Conservation (phyloP, 306 rosid species). For the Prunus kanzakura region DNA sequence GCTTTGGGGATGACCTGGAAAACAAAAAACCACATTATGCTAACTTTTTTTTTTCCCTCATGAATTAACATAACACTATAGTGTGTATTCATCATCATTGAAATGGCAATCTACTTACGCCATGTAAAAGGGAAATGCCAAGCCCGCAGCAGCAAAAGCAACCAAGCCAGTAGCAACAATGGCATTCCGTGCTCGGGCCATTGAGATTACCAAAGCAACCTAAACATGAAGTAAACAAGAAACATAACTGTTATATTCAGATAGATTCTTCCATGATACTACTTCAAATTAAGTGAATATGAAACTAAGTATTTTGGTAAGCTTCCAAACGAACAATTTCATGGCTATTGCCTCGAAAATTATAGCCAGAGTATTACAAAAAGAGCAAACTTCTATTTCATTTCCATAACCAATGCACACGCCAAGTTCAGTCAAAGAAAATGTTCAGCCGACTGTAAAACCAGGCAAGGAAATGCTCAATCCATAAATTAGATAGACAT, state of each 20-base stretch:
- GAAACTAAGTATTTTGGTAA: background rate
- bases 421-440: background rate
- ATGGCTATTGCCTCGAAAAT: background rate
- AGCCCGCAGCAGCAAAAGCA: conserved; percentile 64
- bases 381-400: background rate
- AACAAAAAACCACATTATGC: background rate
- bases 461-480: background rate
- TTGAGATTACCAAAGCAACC: conserved; percentile 13
- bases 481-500: background rate
- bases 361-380: background rate
- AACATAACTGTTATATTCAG: background rate
- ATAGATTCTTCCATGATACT: background rate
- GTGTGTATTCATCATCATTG: background rate
- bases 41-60: background rate
- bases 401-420: background rate
- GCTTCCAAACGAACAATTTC: background rate
- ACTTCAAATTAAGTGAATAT: background rate
- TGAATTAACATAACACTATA: background rate
- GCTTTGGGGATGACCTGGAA: conserved; percentile 68
- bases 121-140: conserved; percentile 98
- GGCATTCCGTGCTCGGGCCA: conserved; percentile 60
- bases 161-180: conserved; percentile 66
- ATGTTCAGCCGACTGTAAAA: background rate
- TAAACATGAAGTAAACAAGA: background rate
- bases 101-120: conserved; percentile 52